Evolutionary conservation across 1,139 yeast species (phyloP).

Genomic region (Hemisphaericaspora subhashii): DNA sequence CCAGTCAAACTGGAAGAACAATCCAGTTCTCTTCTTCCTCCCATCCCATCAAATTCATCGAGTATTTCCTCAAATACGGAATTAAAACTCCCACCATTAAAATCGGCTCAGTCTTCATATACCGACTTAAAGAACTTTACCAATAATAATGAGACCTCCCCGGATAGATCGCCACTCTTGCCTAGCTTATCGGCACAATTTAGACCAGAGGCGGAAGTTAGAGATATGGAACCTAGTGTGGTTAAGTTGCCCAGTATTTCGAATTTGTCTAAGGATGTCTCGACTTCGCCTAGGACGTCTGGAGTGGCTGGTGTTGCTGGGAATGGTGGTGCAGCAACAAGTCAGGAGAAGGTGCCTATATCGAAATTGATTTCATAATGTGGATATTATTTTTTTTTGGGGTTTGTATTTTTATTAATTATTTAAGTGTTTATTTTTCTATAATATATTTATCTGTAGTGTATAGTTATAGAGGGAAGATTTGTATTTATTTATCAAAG

Average conservation of each 20-base stretch:
- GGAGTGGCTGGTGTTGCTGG: background rate
- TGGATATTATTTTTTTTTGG: background rate
- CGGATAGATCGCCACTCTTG: conserved; percentile 13
- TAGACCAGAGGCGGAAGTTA: conserved; percentile 2
- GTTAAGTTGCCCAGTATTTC: conserved; percentile 15
- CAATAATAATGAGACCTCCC: conserved; percentile 4
- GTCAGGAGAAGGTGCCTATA: conserved; percentile 16
- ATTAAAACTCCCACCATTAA: conserved; percentile 5
- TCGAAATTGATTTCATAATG: conserved; percentile 13
- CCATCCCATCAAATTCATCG: conserved; percentile 2
- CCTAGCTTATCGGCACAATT: conserved; percentile 12
- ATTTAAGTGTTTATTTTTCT: conserved; percentile 2
- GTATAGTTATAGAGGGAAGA: background rate
- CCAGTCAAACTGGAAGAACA: conserved; percentile 8
- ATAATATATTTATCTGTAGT: background rate
- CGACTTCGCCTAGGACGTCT: conserved; percentile 5
- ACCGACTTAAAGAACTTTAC: conserved; percentile 6
- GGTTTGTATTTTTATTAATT: background rate
- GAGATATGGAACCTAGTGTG: conserved; percentile 3
- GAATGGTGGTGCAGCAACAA: background rate
- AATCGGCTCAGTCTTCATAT: conserved; percentile 10
- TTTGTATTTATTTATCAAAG: too few relatives aligned
- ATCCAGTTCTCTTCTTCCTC: background rate
- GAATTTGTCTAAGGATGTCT: conserved; percentile 7
- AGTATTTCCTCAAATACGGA: conserved; percentile 4